Conservation (phyloP, 495 filamentous ascomycete species). For the Tuber magnatum region DNA sequence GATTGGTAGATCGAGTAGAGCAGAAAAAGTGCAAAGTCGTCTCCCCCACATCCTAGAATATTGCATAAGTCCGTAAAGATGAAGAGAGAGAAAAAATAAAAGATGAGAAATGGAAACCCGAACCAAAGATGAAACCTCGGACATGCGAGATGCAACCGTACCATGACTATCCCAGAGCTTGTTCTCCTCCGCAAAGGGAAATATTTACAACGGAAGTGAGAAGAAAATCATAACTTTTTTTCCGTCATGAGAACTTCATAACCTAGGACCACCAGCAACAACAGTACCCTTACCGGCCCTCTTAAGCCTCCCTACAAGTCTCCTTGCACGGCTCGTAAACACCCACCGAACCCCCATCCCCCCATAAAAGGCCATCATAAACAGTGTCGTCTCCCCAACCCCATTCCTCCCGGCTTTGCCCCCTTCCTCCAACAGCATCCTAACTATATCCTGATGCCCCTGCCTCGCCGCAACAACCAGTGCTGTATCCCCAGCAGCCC, state of each 20-base stretch:
- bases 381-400: background rate
- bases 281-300: background rate
- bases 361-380: background rate
- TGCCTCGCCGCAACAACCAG: constrained; percentile 24
- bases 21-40: background rate
- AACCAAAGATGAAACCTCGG: background rate
- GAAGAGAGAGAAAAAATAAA: background rate
- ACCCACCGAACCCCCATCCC: background rate
- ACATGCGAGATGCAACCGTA: background rate
- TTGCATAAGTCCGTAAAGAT: background rate
- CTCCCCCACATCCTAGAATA: background rate
- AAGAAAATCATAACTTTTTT: background rate
- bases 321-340: background rate
- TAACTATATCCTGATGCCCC: constrained; percentile 26
- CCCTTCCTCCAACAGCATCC: constrained; percentile 26
- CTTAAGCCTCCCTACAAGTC: background rate
- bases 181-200: background rate
- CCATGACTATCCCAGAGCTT: background rate
- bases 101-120: background rate
- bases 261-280: background rate
- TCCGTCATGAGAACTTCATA: background rate
- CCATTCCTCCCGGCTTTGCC: background rate
- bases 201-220: background rate
- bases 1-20: background rate
- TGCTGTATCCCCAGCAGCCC: constrained; percentile 17